phyloP scores from a whole-genome alignment of 2,329 filamentous ascomycete species.

The Conoideocrella luteorostrata region DNA sequence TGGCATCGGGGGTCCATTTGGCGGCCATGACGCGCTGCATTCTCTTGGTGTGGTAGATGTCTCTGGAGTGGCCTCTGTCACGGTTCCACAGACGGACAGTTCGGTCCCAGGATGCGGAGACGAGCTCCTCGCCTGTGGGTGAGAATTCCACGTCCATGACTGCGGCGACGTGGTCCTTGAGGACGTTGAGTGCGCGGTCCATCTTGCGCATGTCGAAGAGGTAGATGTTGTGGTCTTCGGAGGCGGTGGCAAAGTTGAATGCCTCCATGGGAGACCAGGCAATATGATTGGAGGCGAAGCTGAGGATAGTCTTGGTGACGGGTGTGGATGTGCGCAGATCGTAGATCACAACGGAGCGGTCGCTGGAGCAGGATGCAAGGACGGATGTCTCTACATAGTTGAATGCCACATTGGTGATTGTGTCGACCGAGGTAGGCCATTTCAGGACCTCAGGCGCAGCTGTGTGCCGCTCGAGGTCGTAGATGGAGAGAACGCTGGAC shows the following conservation, averaged over 20 bases:
- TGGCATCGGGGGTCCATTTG: slow-evolving; percentile 80
- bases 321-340: slow-evolving; percentile 84
- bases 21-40: slow-evolving; percentile 92
- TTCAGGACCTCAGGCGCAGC: slow-evolving; percentile 74
- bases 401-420: slow-evolving; percentile 81
- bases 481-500: slow-evolving; percentile 75
- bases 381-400: slow-evolving; percentile 93
- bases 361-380: slow-evolving; percentile 75
- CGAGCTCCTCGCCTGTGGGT: slow-evolving; percentile 88
- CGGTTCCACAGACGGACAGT: slow-evolving; percentile 82
- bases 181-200: slow-evolving; percentile 77
- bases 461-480: slow-evolving; percentile 76
- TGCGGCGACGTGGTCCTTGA: slow-evolving; percentile 82
- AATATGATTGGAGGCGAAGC: slow-evolving; percentile 75
- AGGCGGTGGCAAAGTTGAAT: slow-evolving; percentile 89
- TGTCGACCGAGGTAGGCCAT: slow-evolving; percentile 86
- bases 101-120: slow-evolving; percentile 79
- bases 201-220: slow-evolving; percentile 94
- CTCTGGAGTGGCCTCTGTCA: slow-evolving; percentile 74
- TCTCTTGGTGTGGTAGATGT: slow-evolving; percentile 95
- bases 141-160: slow-evolving; percentile 97
- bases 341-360: slow-evolving; percentile 83
- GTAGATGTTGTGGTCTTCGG: slow-evolving; percentile 83
- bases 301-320: slow-evolving; percentile 72
- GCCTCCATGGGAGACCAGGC: slow-evolving; percentile 96